Evolutionary conservation across 2,329 filamentous ascomycete genomes (phyloP).

Genomic region (Metarhizium rileyi): DNA sequence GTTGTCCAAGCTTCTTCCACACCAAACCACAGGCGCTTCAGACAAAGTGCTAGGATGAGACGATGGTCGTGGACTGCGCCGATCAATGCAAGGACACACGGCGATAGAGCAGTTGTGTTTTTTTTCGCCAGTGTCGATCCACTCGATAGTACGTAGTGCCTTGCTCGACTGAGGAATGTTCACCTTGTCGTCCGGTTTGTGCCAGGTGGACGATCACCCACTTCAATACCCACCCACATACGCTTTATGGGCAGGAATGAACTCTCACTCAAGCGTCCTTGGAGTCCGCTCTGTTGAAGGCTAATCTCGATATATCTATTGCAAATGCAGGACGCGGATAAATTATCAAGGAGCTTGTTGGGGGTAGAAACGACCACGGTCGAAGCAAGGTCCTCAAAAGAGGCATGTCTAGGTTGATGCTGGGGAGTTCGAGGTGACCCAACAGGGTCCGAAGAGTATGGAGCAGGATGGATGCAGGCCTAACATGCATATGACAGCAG

Average conservation of each 20-base stretch:
- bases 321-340: not conserved
- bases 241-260: not conserved
- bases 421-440: not conserved
- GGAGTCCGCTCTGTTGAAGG: not conserved
- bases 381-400: not conserved
- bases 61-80: not conserved
- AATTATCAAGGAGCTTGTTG: not conserved
- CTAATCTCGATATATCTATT: not conserved
- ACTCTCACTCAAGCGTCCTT: not conserved
- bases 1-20: not conserved
- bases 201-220: not conserved
- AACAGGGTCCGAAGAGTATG: not conserved
- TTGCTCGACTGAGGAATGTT: not conserved
- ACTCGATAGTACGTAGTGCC: not conserved
- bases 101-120: not conserved
- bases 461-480: too few relatives aligned
- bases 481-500: not conserved
- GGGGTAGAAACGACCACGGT: not conserved
- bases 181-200: not conserved
- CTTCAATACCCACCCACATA: not conserved
- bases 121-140: not conserved
- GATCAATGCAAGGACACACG: not conserved
- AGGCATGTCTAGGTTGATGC: not conserved
- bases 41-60: not conserved
- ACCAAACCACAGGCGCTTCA: not conserved